Conservation (phyloP, 2,329 filamentous ascomycete genomes). For the Juglanconis oblonga region DNA sequence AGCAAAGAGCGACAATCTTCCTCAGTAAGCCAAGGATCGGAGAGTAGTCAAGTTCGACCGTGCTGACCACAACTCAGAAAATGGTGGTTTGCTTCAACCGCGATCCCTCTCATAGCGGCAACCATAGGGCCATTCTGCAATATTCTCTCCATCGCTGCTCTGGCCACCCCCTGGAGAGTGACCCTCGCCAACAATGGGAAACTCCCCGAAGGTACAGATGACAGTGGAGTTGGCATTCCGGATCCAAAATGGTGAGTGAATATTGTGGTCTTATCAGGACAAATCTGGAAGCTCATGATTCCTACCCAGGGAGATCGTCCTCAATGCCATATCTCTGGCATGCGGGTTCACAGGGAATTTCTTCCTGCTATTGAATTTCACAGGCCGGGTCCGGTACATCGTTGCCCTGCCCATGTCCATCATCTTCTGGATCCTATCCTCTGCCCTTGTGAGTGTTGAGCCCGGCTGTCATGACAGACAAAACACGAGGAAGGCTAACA, state of each 20-base stretch:
- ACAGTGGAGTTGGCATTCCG: slow-evolving; percentile 47
- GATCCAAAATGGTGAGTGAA: slow-evolving; percentile 59
- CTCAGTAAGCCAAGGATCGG: slow-evolving; percentile 3
- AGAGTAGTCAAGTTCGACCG: neutral
- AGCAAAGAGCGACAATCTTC: neutral
- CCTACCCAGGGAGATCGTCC: slow-evolving; percentile 47
- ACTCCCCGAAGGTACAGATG: slow-evolving; percentile 41
- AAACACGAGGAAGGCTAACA: slow-evolving; percentile 6
- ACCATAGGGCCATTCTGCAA: slow-evolving; percentile 70
- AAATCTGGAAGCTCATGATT: neutral
- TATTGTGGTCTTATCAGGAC: neutral
- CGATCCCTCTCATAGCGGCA: slow-evolving; percentile 60
- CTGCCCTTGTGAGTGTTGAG: slow-evolving; percentile 47
- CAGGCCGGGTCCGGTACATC: slow-evolving; percentile 62
- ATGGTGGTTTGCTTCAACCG: slow-evolving; percentile 39
- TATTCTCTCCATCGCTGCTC: slow-evolving; percentile 63
- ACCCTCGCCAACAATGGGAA: slow-evolving; percentile 44
- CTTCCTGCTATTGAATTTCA: slow-evolving; percentile 68
- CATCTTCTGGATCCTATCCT: slow-evolving; percentile 56
- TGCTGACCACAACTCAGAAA: slow-evolving; percentile 21
- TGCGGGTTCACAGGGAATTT: slow-evolving; percentile 65
- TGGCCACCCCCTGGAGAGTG: slow-evolving; percentile 63
- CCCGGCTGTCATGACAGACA: neutral
- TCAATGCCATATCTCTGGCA: slow-evolving; percentile 63
- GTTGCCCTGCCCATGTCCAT: slow-evolving; percentile 66